These are phyloP conservation scores for Logfia minima DNA, from an alignment of 129 eudicot genomes.

Conservation along the genomic window DNA sequence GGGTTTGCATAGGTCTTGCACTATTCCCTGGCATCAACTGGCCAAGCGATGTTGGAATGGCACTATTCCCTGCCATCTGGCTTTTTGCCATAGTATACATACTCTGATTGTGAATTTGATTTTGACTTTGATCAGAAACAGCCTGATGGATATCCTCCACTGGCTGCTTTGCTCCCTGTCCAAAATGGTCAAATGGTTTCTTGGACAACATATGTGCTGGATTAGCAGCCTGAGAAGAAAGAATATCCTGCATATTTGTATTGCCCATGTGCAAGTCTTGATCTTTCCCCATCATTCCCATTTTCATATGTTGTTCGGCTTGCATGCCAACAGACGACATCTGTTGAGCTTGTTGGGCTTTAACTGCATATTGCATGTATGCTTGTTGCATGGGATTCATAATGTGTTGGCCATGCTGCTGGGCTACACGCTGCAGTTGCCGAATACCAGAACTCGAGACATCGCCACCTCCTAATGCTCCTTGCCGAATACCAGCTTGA, in stretches of 20 bases:
- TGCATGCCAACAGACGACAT: constrained; percentile 61
- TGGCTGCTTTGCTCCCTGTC: constrained; percentile 46
- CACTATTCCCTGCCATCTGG: constrained; percentile 2
- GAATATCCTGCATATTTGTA: constrained; percentile 46
- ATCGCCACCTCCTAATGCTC: constrained; percentile 51
- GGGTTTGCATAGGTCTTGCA: constrained; percentile 46
- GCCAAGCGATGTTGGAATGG: constrained; percentile 46
- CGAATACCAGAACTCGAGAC: constrained; percentile 45
- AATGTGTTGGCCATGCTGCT: constrained; percentile 36
- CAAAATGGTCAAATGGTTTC: constrained; percentile 58
- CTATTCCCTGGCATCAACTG: constrained; percentile 44
- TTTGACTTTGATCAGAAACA: constrained; percentile 33
- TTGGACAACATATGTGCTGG: constrained; percentile 58
- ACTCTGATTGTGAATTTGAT: constrained; percentile 45
- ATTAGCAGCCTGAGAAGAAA: constrained; percentile 54
- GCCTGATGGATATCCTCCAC: constrained; percentile 47
- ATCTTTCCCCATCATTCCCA: constrained; percentile 59
- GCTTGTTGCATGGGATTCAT: constrained; percentile 80
- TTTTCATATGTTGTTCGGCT: constrained; percentile 59
- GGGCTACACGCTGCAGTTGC: constrained; percentile 46
- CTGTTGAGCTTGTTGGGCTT: constrained; percentile 52
- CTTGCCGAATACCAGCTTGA: constrained; percentile 71
- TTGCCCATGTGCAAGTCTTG: constrained; percentile 58
- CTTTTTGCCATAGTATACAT: background rate
- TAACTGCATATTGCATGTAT: constrained; percentile 66